phyloP scores from a whole-genome alignment of 2,329 filamentous ascomycete species.

The Penicillium glabrum region DNA sequence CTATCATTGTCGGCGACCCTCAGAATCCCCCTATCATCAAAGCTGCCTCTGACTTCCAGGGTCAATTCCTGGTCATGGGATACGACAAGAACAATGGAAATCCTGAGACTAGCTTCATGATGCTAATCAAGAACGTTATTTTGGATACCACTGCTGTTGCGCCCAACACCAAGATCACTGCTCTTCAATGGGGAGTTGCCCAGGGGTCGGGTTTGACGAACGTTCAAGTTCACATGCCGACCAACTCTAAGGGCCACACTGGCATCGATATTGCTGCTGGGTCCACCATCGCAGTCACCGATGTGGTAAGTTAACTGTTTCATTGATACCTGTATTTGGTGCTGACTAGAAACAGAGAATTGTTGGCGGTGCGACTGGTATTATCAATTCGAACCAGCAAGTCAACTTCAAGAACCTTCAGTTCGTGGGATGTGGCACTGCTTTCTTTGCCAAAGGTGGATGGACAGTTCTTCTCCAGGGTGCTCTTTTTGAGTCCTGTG shows the following conservation, averaged over 20 bases:
- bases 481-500: constrained; percentile 28
- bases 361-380: constrained; percentile 27
- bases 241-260: constrained; percentile 24
- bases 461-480: constrained; percentile 28
- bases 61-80: constrained; percentile 30
- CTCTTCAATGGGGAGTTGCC: constrained; percentile 36
- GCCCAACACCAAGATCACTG: constrained; percentile 18
- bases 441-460: constrained; percentile 42
- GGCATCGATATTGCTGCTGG: constrained; percentile 28
- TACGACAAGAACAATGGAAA: constrained; percentile 23
- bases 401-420: constrained; percentile 49
- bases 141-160: constrained; percentile 30
- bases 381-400: constrained; percentile 32
- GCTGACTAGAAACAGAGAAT: constrained; percentile 21
- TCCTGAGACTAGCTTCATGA: constrained; percentile 33
- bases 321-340: neutral
- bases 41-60: constrained; percentile 23
- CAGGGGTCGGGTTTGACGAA: constrained; percentile 35
- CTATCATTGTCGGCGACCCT: constrained; percentile 34
- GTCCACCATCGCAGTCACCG: constrained; percentile 27
- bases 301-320: constrained; percentile 20
- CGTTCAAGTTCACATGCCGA: constrained; percentile 34
- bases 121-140: constrained; percentile 32
- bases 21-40: constrained; percentile 30
- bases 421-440: constrained; percentile 61